Percentiles rank a stretch among this genome's conserved stretches.
Evolutionary conservation across 2,329 filamentous ascomycete genomes (phyloP).

Genomic region (Neoascochyta sp.): DNA sequence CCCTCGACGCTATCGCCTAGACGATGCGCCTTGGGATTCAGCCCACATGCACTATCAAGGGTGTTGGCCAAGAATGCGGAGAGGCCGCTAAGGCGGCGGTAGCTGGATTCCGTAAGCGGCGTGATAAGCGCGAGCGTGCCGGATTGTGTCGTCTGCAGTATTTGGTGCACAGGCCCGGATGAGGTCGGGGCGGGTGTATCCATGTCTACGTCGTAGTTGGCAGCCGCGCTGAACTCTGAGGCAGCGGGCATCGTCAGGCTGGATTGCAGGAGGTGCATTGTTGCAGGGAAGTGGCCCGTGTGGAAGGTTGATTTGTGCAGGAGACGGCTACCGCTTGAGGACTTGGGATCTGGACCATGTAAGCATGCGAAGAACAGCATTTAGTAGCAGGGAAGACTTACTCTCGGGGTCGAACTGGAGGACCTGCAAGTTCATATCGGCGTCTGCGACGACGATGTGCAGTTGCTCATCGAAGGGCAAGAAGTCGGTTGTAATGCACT

Average conservation of each 20-base stretch:
- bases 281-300: conserved; percentile 72
- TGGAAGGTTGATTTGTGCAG: conserved; percentile 86
- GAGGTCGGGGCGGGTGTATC: conserved; percentile 4
- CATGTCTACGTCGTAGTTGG: conserved; percentile 33
- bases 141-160: conserved; percentile 48
- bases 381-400: conserved; percentile 54
- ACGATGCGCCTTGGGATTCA: conserved; percentile 81
- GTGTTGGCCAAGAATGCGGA: conserved; percentile 74
- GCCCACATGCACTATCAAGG: conserved; percentile 70
- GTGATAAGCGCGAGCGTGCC: conserved; percentile 75
- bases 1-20: conserved; percentile 46
- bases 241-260: conserved; percentile 49
- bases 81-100: conserved; percentile 78
- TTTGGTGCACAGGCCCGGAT: conserved; percentile 23
- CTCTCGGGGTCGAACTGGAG: conserved; percentile 93
- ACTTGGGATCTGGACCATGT: conserved; percentile 95
- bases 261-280: conserved; percentile 71
- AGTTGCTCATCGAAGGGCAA: conserved; percentile 80
- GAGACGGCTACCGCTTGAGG: conserved; percentile 80
- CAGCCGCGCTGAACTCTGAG: conserved; percentile 18
- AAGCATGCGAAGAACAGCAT: too few relatives aligned
- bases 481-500: conserved; percentile 80
- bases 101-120: conserved; percentile 72
- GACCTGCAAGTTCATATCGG: conserved; percentile 80
- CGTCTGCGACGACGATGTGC: conserved; percentile 77